Evolutionary conservation across 495 filamentous ascomycete genomes (phyloP).

Genomic region (Aspergillus asperescens): DNA sequence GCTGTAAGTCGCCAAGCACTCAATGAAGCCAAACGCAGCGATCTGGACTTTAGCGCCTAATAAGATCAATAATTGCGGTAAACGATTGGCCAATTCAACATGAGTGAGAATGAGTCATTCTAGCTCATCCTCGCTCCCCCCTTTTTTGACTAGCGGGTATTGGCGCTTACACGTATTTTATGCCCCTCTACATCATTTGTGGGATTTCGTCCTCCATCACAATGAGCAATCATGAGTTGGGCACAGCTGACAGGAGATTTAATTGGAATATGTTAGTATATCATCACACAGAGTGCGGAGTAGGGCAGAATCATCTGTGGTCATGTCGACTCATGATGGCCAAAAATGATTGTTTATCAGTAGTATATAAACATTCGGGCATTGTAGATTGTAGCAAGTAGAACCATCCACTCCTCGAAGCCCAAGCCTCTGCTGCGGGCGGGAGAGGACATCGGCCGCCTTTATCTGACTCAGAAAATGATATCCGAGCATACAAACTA

Average conservation of each 20-base stretch:
- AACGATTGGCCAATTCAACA: too few species aligned
- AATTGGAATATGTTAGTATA: neutral
- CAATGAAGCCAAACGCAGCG: too few species aligned
- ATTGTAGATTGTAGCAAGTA: neutral
- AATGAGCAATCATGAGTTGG: constrained; percentile 1
- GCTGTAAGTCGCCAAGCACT: too few species aligned
- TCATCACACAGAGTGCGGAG: neutral
- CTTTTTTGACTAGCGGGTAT: constrained; percentile 2
- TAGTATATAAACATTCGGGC: neutral
- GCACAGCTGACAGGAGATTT: neutral
- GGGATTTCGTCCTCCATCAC: neutral
- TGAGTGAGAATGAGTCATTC: constrained; percentile 15
- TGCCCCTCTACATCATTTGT: neutral
- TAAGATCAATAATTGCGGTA: too few species aligned
- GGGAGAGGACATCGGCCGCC: neutral
- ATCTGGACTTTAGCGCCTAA: too few species aligned
- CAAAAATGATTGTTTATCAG: neutral
- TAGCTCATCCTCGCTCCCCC: neutral
- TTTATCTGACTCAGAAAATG: neutral
- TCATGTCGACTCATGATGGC: constrained; percentile 14
- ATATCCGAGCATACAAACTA: neutral
- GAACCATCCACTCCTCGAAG: neutral
- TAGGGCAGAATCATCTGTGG: neutral
- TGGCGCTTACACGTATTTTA: constrained; percentile 1
- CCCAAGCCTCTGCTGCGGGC: neutral